Conservation (phyloP, 192 early-diverging fungal genomes). For the Backusella tuberculispora region DNA sequence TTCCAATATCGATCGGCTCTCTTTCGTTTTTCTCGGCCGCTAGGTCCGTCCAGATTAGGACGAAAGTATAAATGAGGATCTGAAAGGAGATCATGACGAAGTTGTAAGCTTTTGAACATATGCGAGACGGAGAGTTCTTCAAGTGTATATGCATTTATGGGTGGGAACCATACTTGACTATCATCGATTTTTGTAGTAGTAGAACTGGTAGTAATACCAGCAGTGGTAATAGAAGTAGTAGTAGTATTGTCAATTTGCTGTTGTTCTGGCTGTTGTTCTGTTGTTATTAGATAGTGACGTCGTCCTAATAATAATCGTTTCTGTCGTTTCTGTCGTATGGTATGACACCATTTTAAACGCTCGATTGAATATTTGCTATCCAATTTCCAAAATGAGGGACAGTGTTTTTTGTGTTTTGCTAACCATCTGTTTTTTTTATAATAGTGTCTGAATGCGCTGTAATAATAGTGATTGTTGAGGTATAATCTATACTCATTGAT, state of each 20-base stretch:
- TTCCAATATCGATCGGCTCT: conserved; percentile 75
- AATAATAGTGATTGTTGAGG: neutral
- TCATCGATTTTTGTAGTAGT: too few species aligned
- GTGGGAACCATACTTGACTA: conserved; percentile 23
- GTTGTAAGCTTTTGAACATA: conserved; percentile 82
- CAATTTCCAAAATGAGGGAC: too few species aligned
- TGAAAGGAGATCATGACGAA: conserved; percentile 88
- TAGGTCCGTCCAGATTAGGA: conserved; percentile 71
- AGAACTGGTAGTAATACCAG: too few species aligned
- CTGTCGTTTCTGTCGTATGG: neutral
- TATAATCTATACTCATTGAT: neutral
- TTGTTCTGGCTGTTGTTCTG: neutral
- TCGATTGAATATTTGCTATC: too few species aligned
- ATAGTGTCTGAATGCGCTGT: neutral
- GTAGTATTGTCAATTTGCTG: neutral
- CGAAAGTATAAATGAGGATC: conserved; percentile 91
- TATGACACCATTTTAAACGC: too few species aligned
- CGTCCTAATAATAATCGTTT: neutral
- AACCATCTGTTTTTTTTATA: neutral
- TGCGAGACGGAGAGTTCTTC: conserved; percentile 83
- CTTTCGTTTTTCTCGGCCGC: conserved; percentile 53
- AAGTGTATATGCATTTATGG: conserved; percentile 83
- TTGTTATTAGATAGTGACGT: too few species aligned
- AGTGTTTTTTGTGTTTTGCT: too few species aligned
- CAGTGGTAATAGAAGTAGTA: too few species aligned